These are phyloP conservation scores for Priceomyces carsonii DNA, from an alignment of 805 yeast species.

Conservation along the genomic window DNA sequence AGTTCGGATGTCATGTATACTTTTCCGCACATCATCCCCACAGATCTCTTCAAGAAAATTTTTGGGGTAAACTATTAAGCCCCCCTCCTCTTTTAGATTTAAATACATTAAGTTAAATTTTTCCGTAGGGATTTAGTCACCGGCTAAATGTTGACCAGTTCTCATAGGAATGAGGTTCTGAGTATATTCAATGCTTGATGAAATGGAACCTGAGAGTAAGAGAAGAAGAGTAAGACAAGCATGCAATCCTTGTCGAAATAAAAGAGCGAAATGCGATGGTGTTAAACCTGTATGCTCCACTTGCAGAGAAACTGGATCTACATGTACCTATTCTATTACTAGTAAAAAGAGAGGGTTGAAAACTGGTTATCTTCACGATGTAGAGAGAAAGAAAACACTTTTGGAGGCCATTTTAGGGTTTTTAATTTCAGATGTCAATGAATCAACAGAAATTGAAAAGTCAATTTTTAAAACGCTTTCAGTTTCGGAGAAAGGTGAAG, in stretches of 20 bases:
- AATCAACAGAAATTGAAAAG: not conserved
- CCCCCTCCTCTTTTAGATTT: too few relatives aligned
- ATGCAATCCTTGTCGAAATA: slow-evolving; percentile 22
- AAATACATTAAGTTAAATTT: too few relatives aligned
- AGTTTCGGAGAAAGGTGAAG: not conserved
- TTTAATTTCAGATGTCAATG: not conserved
- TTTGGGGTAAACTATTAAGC: too few relatives aligned
- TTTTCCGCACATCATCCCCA: too few relatives aligned
- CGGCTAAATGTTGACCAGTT: too few relatives aligned
- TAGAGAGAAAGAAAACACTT: slow-evolving; percentile 17
- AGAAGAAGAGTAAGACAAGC: slow-evolving; percentile 23
- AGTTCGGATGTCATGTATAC: too few relatives aligned
- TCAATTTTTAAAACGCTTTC: not conserved
- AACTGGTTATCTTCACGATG: slow-evolving; percentile 20
- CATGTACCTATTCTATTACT: slow-evolving; percentile 16
- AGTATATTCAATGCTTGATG: slow-evolving; percentile 2
- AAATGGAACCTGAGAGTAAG: slow-evolving; percentile 7
- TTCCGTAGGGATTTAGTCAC: too few relatives aligned
- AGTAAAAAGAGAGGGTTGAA: slow-evolving; percentile 22
- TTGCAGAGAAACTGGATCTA: slow-evolving; percentile 10
- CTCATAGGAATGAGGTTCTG: too few relatives aligned
- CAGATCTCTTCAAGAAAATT: too few relatives aligned
- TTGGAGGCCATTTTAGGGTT: slow-evolving; percentile 15
- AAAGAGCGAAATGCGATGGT: slow-evolving; percentile 27
- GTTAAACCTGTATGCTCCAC: slow-evolving; percentile 18